Percentiles rank a stretch among this genome's conserved stretches.
Conservation (phyloP, 805 yeast genomes). For the Lachancea meyersii region DNA sequence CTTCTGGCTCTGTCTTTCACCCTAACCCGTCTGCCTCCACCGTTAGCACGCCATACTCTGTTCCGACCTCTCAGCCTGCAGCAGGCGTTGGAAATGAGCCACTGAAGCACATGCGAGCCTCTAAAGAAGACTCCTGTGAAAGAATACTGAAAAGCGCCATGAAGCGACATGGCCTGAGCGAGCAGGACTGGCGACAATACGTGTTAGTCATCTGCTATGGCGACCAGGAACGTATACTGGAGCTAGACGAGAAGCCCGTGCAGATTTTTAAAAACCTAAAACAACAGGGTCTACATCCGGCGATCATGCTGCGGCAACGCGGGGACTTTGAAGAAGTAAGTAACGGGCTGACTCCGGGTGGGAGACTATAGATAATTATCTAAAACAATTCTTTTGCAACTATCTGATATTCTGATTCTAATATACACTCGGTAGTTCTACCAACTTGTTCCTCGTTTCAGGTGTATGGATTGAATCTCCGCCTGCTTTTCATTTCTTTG, state of each 20-base stretch:
- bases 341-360: slow-evolving; percentile 18
- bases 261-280: slow-evolving; percentile 75
- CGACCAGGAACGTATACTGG: slow-evolving; percentile 78
- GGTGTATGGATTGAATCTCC: slow-evolving; percentile 79
- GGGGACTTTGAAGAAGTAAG: slow-evolving; percentile 43
- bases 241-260: slow-evolving; percentile 84
- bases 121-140: slow-evolving; percentile 86
- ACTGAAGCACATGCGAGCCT: slow-evolving; percentile 73
- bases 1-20: slow-evolving; percentile 10
- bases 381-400: no score
- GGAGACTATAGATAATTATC: slow-evolving; percentile 10
- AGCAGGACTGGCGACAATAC: slow-evolving; percentile 81
- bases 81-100: slow-evolving; percentile 46
- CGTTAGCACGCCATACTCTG: slow-evolving; percentile 10
- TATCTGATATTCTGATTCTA: neutral
- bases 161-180: slow-evolving; percentile 71
- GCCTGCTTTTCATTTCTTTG: slow-evolving; percentile 67
- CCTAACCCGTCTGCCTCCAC: slow-evolving; percentile 15
- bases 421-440: slow-evolving; percentile 1
- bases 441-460: slow-evolving; percentile 1
- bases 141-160: slow-evolving; percentile 83
- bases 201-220: slow-evolving; percentile 87
- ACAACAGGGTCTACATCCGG: slow-evolving; percentile 81
- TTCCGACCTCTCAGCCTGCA: slow-evolving; percentile 15
- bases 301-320: slow-evolving; percentile 83